Conservation (phyloP, 805 yeast genomes). For the Yamadazyma nakazawae region DNA sequence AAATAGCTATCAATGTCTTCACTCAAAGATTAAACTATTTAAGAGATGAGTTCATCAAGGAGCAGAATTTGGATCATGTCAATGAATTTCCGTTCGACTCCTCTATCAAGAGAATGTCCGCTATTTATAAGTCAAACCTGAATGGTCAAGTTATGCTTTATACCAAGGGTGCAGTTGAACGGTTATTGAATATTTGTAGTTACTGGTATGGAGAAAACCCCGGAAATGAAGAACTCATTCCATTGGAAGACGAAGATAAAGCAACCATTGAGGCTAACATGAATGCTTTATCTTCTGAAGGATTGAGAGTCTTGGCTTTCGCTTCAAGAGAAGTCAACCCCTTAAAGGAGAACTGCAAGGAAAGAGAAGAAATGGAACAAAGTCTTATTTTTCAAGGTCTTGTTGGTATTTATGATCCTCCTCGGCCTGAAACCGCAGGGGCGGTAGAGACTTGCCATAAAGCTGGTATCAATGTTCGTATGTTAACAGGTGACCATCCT, state of each 20-base stretch:
- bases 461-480: constrained; percentile 35
- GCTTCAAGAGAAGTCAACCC: constrained; percentile 20
- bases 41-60: constrained; percentile 19
- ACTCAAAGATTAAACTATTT: constrained; percentile 22
- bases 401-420: constrained; percentile 36
- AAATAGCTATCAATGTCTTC: constrained; percentile 33
- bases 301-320: constrained; percentile 32
- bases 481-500: constrained; percentile 35
- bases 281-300: constrained; percentile 25
- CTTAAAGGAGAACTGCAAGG: constrained; percentile 12
- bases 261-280: constrained; percentile 23
- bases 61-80: constrained; percentile 17
- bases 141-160: constrained; percentile 11
- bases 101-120: constrained; percentile 30
- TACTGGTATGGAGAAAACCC: constrained; percentile 19
- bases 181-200: constrained; percentile 23
- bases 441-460: constrained; percentile 28
- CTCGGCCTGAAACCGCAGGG: constrained; percentile 28
- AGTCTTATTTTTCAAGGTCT: constrained; percentile 26
- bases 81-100: constrained; percentile 33
- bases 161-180: constrained; percentile 35
- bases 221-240: constrained; percentile 9
- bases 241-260: constrained; percentile 21
- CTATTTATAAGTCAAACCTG: constrained; percentile 17
- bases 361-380: constrained; percentile 22